Evolutionary conservation across 176 grass and related monocot genomes (phyloP).

Genomic region (Aegilops sharonensis): DNA sequence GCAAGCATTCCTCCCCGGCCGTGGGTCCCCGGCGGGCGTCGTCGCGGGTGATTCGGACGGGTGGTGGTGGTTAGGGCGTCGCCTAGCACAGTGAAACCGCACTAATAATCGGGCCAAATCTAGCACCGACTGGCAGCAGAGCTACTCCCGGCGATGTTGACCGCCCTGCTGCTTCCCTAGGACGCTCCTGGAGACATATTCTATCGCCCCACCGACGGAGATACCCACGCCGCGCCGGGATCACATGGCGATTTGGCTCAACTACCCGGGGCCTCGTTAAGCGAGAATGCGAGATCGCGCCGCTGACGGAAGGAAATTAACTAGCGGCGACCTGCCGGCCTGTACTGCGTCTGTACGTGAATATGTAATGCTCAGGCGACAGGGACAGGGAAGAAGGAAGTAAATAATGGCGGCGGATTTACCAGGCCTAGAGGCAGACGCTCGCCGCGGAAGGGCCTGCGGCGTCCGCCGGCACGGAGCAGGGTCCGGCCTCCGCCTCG

Average conservation of each 20-base stretch:
- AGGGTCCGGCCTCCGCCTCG: slow-evolving; percentile 2
- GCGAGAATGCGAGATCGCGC: slow-evolving; percentile 31
- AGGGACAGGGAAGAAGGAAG: background rate
- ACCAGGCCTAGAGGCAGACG: background rate
- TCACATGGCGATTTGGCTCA: background rate
- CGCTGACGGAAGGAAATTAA: background rate
- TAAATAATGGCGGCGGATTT: slow-evolving; percentile 23
- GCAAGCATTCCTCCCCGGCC: slow-evolving; percentile 9
- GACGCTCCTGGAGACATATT: background rate
- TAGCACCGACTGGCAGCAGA: background rate
- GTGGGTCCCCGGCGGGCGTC: background rate
- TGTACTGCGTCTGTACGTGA: background rate
- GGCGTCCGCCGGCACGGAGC: background rate
- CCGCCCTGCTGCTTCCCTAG: slow-evolving; percentile 27
- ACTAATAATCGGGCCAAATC: slow-evolving; percentile 39
- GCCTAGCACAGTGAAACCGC: slow-evolving; percentile 29
- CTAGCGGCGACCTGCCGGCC: background rate
- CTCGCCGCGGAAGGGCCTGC: background rate
- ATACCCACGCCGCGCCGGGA: background rate
- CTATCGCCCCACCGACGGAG: slow-evolving; percentile 31
- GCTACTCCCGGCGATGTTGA: slow-evolving; percentile 33
- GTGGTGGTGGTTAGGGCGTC: slow-evolving; percentile 57
- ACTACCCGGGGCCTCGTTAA: background rate
- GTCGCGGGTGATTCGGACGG: slow-evolving; percentile 37
- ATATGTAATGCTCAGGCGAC: slow-evolving; percentile 38